Base-by-base conservation (phyloP, 2,329 filamentous ascomycete species). In the Colletotrichum sp. region DNA sequence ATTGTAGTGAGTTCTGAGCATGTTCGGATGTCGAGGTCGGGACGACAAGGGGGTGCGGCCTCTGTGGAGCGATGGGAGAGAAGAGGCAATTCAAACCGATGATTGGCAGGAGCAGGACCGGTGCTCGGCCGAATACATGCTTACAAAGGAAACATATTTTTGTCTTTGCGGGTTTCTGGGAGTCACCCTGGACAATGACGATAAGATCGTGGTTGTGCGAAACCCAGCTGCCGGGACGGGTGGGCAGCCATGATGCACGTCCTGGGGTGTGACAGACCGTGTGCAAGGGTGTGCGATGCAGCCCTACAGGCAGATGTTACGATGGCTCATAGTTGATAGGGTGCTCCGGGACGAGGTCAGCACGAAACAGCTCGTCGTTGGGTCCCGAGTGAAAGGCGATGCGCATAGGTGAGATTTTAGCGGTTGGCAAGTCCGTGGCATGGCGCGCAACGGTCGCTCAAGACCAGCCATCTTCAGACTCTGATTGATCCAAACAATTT, bases 401-500 rank as follows among this genome's bases (percentile, higher is more conserved):
- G 71, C 74, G 63, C 38, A 58, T 43, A 73, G 38, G 73, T 75
- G 61, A 76, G 74, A 76, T 76, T 76, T 76, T 76, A 76, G 74
- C 30, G 63, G 43, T 4, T 58, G 69, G 69, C 58, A 64, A 36
- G 58, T 64, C 69, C 48, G 48, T 64, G 43, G 34, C 62, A 75
- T 63, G 69, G 69, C 56, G 32, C 63, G 36, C 59, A 68, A 64
- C 48, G 58, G 30, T 48, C 62, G 56, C 58, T 34, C 59, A 55
- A 13, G 34, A 26, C 61, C 28, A 63, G 34, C 58, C 28, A 59
- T 34, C 16, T 55, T 43, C 56, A 28, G 38, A 43, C 52, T 62
- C 30, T 67, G 38, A 72, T 74, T 66, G 69, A 63, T 34, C 62
- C 9, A 66, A 16, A n/a, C 5, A 26, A 13, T 21, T 34, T 12